phyloP scores from a whole-genome alignment of 169 alveolate genomes.

The Cryptosporidium viatorum region DNA sequence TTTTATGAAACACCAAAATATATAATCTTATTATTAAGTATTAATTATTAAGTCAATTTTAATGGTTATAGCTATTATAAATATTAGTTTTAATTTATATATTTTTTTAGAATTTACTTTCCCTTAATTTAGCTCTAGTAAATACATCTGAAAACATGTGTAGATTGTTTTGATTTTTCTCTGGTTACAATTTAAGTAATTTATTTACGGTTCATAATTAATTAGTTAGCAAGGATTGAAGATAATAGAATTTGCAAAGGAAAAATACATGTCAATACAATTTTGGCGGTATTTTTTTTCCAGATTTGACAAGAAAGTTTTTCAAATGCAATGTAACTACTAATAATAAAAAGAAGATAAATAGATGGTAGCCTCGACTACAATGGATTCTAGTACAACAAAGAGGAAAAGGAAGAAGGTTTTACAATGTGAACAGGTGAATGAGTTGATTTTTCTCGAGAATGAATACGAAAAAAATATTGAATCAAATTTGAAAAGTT shows the following conservation, averaged over 20 bases:
- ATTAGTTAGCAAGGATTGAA: not conserved
- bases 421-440: not conserved
- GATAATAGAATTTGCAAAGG: not conserved
- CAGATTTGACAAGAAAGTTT: not conserved
- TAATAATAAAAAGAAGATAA: not conserved
- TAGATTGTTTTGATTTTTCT: not conserved
- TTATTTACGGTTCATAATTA: no score
- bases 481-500: not conserved
- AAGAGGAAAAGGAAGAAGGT: not conserved
- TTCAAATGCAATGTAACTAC: not conserved
- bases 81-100: not conserved
- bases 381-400: not conserved
- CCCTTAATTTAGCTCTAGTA: not conserved
- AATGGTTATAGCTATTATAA: not conserved
- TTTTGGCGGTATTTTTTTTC: constrained; percentile 4
- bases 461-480: not conserved
- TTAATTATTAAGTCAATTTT: constrained; percentile 3
- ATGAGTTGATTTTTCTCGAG: constrained; percentile 7
- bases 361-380: not conserved
- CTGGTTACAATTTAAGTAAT: not conserved
- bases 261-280: not conserved
- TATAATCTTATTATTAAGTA: not conserved
- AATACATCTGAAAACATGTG: not conserved
- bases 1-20: constrained; percentile 79
- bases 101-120: not conserved